Evolutionary conservation across 768 basidiomycete genomes (phyloP).

Genomic region (Trametes villosa): DNA sequence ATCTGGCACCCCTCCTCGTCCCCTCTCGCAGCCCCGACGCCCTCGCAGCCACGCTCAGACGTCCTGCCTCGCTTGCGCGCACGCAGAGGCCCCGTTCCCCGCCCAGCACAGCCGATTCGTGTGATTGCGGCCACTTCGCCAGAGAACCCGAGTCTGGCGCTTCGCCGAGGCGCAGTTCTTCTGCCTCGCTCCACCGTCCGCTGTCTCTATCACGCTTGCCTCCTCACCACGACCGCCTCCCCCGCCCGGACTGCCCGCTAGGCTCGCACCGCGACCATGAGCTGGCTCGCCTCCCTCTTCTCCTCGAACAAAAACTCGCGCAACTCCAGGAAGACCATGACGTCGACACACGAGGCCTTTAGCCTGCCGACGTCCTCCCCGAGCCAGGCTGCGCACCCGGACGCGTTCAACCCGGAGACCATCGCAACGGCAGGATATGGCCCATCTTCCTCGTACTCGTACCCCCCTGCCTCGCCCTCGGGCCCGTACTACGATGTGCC

Average conservation of each 20-base stretch:
- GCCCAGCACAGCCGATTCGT: constrained; percentile 3
- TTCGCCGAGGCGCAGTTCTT: constrained; percentile 18
- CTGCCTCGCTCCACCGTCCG: constrained; percentile 24
- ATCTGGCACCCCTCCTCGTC: constrained; percentile 7
- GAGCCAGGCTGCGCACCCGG: constrained; percentile 53
- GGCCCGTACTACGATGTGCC: constrained; percentile 64
- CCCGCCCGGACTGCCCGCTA: background rate
- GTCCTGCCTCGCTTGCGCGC: background rate
- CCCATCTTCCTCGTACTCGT: constrained; percentile 59
- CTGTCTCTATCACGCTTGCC: constrained; percentile 16
- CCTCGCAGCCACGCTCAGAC: background rate
- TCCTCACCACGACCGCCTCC: constrained; percentile 8
- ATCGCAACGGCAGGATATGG: constrained; percentile 49
- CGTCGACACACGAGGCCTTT: constrained; percentile 86
- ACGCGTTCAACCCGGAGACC: constrained; percentile 61
- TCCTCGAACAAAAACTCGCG: constrained; percentile 49
- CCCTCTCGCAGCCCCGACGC: background rate
- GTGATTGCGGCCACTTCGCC: constrained; percentile 10
- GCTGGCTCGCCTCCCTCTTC: constrained; percentile 76
- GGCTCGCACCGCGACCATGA: constrained; percentile 48
- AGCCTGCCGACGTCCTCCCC: constrained; percentile 80
- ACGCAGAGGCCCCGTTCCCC: background rate
- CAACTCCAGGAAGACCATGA: constrained; percentile 60
- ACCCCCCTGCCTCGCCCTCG: constrained; percentile 67
- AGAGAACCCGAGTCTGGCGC: constrained; percentile 14